phyloP scores from a whole-genome alignment of 345 rosid genomes.

The Microcos paniculata region DNA sequence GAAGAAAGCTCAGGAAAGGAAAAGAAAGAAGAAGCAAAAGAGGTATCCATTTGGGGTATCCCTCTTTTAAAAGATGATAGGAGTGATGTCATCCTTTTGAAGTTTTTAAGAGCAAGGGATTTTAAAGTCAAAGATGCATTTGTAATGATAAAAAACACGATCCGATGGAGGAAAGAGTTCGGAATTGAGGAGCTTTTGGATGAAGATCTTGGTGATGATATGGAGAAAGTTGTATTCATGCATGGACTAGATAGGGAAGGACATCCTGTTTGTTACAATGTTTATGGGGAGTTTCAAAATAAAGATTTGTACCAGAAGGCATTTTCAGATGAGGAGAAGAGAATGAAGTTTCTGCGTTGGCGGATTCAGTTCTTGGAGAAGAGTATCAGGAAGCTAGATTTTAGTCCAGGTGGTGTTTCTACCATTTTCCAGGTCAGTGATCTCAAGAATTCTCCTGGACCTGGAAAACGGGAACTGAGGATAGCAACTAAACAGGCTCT shows the following conservation, averaged over 20 bases:
- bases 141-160: slow-evolving; percentile 69
- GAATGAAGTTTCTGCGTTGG: slow-evolving; percentile 67
- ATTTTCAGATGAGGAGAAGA: slow-evolving; percentile 73
- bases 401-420: slow-evolving; percentile 67
- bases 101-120: slow-evolving; percentile 81
- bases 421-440: slow-evolving; percentile 88
- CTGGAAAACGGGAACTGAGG: slow-evolving; percentile 75
- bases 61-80: slow-evolving; percentile 74
- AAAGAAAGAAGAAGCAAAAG: slow-evolving; percentile 25
- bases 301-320: slow-evolving; percentile 73
- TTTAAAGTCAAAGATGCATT: slow-evolving; percentile 74
- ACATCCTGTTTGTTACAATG: slow-evolving; percentile 88
- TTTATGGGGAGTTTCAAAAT: slow-evolving; percentile 88
- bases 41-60: slow-evolving; percentile 66
- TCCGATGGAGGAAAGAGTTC: slow-evolving; percentile 71
- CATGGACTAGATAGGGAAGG: slow-evolving; percentile 81
- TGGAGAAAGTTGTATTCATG: slow-evolving; percentile 87
- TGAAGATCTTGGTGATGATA: slow-evolving; percentile 77
- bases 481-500: slow-evolving; percentile 79
- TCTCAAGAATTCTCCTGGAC: slow-evolving; percentile 85
- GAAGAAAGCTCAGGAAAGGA: slow-evolving; percentile 19
- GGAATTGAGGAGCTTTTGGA: slow-evolving; percentile 59
- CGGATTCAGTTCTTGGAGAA: slow-evolving; percentile 91
- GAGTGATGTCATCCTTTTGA: slow-evolving; percentile 69
- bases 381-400: slow-evolving; percentile 87